Base-by-base conservation (phyloP, 495 filamentous ascomycete genomes). In the Neurospora hispaniola region DNA sequence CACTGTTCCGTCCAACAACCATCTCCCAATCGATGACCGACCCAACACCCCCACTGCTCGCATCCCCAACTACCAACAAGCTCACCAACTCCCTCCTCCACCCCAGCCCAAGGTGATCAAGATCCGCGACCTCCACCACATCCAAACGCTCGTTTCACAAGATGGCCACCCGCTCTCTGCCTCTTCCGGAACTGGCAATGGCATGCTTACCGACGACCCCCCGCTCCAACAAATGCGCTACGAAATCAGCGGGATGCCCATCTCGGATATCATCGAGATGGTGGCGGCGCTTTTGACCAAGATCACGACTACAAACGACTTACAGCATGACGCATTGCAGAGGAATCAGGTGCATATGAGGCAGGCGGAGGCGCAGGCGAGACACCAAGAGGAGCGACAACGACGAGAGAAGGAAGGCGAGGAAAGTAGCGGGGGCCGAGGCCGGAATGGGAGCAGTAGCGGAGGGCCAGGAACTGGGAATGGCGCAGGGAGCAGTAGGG, bases 221-320 rank as follows among this genome's bases (percentile, higher is more conserved):
- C 81, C 85, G 9, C 78, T 86, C 6, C 84, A 86, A 69, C 77
- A 87, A 73, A 81, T 87, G 82, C 88, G 91, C 77, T 99, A 97
- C 80, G 96, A 98, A 81, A 98, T 99, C 75, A 98, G 94, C 82
- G 91, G 90, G 70, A 99, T 99, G 96, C 95, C 96, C 69, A 96
- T 98, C 74, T 88, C 89, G 70, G 96, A 99, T 75, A 94, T 99
- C 76, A 99, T 99, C 81, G 96, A 99, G 82, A 99, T 99, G 96
- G 96, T 99, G 8, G 96, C 96, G 6, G 95, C 93, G n/a, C 89
- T 99, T 46, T 85, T 99, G 73, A 97, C 96, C 10, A 98, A 98
- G 82, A 99, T 99, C 75, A 98, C 96, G 6, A 94, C 93, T 3
- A 97, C 96, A 70, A 99, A 99, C 79, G 96, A 99, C 79, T 84